Evolutionary conservation across 169 alveolate species (phyloP).

Genomic region (Plasmodium billcollinsi): DNA sequence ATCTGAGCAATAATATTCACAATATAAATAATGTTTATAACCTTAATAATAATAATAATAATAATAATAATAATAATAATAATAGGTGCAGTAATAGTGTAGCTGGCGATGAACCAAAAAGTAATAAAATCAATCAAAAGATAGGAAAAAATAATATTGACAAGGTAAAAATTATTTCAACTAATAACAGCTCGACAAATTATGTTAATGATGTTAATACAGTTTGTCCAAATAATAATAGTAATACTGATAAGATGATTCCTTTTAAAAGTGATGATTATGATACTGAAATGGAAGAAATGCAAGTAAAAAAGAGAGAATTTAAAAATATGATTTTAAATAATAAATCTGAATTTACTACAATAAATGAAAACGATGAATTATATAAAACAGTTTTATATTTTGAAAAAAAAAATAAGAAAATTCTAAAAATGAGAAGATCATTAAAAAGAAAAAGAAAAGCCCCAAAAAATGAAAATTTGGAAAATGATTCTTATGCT

Average conservation of each 20-base stretch:
- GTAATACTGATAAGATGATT: background rate
- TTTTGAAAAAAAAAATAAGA: slow-evolving; percentile 61
- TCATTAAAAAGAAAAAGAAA: slow-evolving; percentile 58
- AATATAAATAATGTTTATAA: background rate
- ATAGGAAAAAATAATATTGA: too few species aligned
- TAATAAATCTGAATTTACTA: slow-evolving; percentile 59
- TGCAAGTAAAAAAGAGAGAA: slow-evolving; percentile 36
- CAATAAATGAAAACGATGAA: slow-evolving; percentile 66
- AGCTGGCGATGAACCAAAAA: background rate
- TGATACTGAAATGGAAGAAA: slow-evolving; percentile 51
- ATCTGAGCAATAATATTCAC: background rate
- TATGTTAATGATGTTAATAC: background rate
- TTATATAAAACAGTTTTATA: slow-evolving; percentile 60
- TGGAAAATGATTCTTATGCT: background rate
- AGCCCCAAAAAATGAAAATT: background rate
- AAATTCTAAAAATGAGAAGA: slow-evolving; percentile 54
- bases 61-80: background rate
- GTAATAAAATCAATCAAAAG: background rate
- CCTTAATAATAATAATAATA: background rate
- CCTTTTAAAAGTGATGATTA: slow-evolving; percentile 5
- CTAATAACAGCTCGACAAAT: background rate
- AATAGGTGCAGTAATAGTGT: background rate
- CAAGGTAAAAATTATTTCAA: too few species aligned
- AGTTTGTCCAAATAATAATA: background rate
- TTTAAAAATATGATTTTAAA: slow-evolving; percentile 48